These are phyloP conservation scores for Capsicum pubescens DNA, from an alignment of 257 asterid species.

Conservation along the genomic window DNA sequence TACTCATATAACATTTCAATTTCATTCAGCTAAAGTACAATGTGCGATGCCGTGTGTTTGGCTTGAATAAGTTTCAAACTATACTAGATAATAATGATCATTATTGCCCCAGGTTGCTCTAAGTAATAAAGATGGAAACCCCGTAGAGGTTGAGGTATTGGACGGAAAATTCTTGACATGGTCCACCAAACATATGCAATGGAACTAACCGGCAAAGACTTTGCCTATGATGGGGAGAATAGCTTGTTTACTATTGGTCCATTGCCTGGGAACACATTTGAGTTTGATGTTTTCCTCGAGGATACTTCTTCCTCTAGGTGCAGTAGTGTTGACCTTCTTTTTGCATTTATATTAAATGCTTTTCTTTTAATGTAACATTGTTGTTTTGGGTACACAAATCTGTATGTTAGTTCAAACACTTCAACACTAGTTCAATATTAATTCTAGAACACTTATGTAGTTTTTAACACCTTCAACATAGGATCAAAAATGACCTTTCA, in stretches of 20 bases:
- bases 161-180: conserved; percentile 57
- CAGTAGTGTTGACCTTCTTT: neutral
- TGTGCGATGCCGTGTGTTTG: neutral
- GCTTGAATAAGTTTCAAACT: neutral
- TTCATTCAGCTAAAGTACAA: neutral
- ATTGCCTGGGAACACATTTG: conserved; percentile 63
- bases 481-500: no score
- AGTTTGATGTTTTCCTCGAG: conserved; percentile 61
- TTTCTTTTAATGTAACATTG: neutral
- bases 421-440: no score
- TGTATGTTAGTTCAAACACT: no score
- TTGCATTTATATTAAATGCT: neutral
- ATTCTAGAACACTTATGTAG: no score
- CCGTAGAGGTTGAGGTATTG: conserved; percentile 68
- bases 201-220: conserved; percentile 52
- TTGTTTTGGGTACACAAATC: no score
- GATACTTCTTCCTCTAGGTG: conserved; percentile 54
- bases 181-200: conserved; percentile 48
- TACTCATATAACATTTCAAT: neutral
- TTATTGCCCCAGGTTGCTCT: conserved; percentile 54
- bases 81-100: neutral
- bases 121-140: conserved; percentile 59
- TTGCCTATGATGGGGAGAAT: conserved; percentile 80
- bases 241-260: conserved; percentile 69
- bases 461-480: no score